A percentile compares a stretch with the other conserved stretches of the same genome.
phyloP scores from a whole-genome alignment of 2,329 filamentous ascomycete species.

The Fusarium sp. region DNA sequence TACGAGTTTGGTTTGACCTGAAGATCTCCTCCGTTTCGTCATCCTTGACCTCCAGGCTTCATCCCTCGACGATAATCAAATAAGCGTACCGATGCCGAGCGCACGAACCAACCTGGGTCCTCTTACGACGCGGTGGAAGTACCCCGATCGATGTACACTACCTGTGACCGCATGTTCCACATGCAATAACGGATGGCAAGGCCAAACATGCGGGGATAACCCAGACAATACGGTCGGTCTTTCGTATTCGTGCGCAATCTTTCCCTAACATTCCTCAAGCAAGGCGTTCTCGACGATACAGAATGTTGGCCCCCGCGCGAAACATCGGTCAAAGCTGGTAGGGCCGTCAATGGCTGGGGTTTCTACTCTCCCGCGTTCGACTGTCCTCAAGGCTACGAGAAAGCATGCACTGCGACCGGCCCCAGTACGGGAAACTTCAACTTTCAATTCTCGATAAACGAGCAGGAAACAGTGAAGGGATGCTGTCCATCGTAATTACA shows the following conservation, averaged over 20 bases:
- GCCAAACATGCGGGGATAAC: neutral
- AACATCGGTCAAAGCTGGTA: neutral
- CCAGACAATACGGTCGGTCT: neutral
- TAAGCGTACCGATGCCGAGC: neutral
- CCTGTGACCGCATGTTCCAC: neutral
- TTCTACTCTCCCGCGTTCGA: neutral
- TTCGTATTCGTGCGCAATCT: too few species aligned
- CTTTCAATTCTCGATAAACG: constrained; percentile 1
- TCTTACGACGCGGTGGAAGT: neutral
- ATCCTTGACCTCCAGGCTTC: neutral
- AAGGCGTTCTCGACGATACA: neutral
- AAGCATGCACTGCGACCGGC: neutral
- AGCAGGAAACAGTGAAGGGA: neutral
- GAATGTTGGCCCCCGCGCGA: neutral
- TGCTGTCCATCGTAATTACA: constrained; percentile 2
- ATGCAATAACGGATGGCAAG: neutral
- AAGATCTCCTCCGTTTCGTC: neutral
- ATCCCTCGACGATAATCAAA: neutral
- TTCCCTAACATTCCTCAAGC: neutral
- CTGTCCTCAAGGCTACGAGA: neutral
- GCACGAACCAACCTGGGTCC: neutral
- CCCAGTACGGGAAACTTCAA: neutral
- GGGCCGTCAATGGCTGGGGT: neutral
- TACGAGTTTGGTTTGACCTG: neutral
- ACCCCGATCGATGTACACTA: neutral